Evolutionary conservation across 805 yeast genomes (phyloP), one percentile per base, ranked within the genome.

Genomic region (Saccharomyces paradoxus): DNA sequence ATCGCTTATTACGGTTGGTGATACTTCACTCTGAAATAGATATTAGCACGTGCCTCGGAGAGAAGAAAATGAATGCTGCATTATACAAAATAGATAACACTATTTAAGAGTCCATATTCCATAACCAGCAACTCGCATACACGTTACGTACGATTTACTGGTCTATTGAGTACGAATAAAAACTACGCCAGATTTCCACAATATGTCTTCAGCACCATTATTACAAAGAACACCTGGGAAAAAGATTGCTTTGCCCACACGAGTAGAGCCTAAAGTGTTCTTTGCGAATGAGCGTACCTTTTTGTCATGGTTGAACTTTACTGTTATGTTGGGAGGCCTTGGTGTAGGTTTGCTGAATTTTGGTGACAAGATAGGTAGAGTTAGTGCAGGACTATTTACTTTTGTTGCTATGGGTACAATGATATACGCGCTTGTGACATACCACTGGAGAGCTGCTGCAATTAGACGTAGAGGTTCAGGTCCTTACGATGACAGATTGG

Each of bases 361-460:
- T 71, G 99, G 99, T 71, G 99, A 94, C 74, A 80, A 81, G 57
- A 81, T 92, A 48, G 98, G 98, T 58, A 81, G 96, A 66, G 83
- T 94, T 55, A 84, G 94, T 62, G 98, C 99, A 48, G 94, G 92
- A 4, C 77, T 94, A 54, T 94, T 94, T 78, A 95, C 99, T 2
- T 77, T 92, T 57, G 91, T 94, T 54, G 96, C 99, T 59, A 92
- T 94, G 97, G 89, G 88, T 60, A 92, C 99, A 26, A 94, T 94
- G 99, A 80, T 86, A 2, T 94, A 94, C 66, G 99, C 99, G 1
- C 79, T 94, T 58, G 80, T 89, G 50, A 94, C 98, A 12, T 94
- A 94, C 72, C 99, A 94, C 73, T 95, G 99, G 99, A 88, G 99
- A 77, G 99, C 99, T 1, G 89, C 91, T 69, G 99, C 99, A 56